Evolutionary conservation across 1,284 basidiomycete species (phyloP).

Genomic region (Ganoderma lingzhi): DNA sequence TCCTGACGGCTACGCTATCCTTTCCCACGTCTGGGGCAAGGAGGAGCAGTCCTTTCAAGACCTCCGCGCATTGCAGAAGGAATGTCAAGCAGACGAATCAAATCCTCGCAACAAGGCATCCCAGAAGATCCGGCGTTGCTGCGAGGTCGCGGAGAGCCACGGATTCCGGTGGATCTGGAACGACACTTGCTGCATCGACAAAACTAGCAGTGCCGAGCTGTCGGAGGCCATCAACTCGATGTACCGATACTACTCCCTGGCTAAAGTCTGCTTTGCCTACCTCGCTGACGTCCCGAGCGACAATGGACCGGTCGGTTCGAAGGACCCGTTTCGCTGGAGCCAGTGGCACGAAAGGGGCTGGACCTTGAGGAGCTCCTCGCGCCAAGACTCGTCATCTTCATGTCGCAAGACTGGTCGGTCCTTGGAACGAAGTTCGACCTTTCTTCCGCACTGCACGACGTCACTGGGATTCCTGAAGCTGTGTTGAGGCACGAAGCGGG

Average conservation of each 20-base stretch:
- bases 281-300: not conserved
- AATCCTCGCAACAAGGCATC: not conserved
- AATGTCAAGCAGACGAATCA: not conserved
- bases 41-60: not conserved
- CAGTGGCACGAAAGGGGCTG: not conserved
- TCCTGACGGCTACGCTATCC: not conserved
- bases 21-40: not conserved
- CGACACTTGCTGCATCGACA: not conserved
- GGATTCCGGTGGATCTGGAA: not conserved
- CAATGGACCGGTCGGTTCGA: too few relatives aligned
- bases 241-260: not conserved
- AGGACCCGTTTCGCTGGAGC: not conserved
- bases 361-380: not conserved
- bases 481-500: not conserved
- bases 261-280: not conserved
- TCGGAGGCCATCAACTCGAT: not conserved
- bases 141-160: not conserved
- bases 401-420: not conserved
- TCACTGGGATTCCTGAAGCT: not conserved
- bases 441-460: not conserved
- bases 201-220: not conserved
- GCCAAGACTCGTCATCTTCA: not conserved
- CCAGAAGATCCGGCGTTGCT: not conserved
- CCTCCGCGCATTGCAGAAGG: not conserved
- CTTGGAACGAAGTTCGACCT: not conserved